Evolutionary conservation across 352 stramenopile genomes (phyloP).

Genomic region (Pythium vanterpoolii): DNA sequence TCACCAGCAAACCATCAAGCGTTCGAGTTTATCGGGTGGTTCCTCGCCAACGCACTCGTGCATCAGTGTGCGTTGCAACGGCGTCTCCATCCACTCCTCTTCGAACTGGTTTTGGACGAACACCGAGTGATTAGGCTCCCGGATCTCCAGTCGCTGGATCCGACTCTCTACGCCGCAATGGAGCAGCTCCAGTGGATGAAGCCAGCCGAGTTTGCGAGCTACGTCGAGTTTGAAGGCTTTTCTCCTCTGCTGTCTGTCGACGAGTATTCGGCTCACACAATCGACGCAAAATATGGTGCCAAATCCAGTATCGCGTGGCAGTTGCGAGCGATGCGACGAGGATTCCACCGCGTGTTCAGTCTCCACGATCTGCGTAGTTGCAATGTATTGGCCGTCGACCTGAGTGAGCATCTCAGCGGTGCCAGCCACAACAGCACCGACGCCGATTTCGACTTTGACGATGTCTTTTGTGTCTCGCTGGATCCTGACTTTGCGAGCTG

Average conservation of each 20-base stretch:
- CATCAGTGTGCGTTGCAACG: conserved; percentile 33
- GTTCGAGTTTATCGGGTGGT: conserved; percentile 56
- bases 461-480: conserved; percentile 50
- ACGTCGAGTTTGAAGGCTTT: conserved; percentile 51
- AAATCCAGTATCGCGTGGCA: conserved; percentile 51
- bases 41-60: conserved; percentile 49
- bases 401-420: conserved; percentile 37
- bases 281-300: conserved; percentile 48
- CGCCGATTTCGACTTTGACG: conserved; percentile 39
- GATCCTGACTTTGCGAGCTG: conserved; percentile 59
- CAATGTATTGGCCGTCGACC: conserved; percentile 23
- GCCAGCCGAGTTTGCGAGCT: conserved; percentile 41
- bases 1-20: conserved; percentile 30
- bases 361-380: conserved; percentile 11
- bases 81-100: conserved; percentile 45
- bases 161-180: conserved; percentile 39
- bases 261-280: conserved; percentile 40
- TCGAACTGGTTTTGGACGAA: conserved; percentile 40
- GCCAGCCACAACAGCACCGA: background rate
- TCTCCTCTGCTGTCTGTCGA: conserved; percentile 37
- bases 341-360: conserved; percentile 43
- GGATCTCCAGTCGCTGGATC: conserved; percentile 47
- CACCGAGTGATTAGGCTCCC: conserved; percentile 32
- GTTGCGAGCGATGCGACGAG: conserved; percentile 33
- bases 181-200: conserved; percentile 48